Evolutionary conservation across 805 yeast genomes (phyloP).

Genomic region (Ogataea nitratoaversa): DNA sequence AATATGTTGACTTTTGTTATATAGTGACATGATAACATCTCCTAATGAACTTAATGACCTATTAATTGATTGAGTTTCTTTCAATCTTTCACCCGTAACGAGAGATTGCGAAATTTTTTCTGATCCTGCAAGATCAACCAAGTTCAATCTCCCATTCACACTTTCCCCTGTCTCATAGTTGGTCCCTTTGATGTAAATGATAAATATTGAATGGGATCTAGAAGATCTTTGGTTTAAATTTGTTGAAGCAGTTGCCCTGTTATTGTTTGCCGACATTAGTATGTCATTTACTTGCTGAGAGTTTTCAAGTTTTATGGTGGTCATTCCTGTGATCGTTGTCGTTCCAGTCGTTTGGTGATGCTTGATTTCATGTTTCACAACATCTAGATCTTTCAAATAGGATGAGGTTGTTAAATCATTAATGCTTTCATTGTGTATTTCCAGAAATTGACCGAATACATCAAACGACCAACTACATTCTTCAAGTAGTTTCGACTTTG

Average conservation of each 20-base stretch:
- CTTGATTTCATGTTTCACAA: slow-evolving; percentile 58
- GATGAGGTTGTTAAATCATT: slow-evolving; percentile 54
- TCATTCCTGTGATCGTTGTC: slow-evolving; percentile 61
- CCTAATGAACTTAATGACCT: slow-evolving; percentile 84
- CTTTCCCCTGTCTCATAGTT: slow-evolving; percentile 46
- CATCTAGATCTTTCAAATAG: slow-evolving; percentile 17
- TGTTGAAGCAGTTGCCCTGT: slow-evolving; percentile 79
- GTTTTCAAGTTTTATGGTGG: slow-evolving; percentile 38
- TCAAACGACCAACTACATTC: slow-evolving; percentile 60
- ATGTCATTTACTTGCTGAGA: slow-evolving; percentile 46
- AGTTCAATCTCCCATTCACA: slow-evolving; percentile 60
- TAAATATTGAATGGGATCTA: slow-evolving; percentile 84
- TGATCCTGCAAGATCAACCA: slow-evolving; percentile 92
- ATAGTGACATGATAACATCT: slow-evolving; percentile 62
- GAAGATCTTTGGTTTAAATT: slow-evolving; percentile 80
- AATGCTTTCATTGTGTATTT: slow-evolving; percentile 82
- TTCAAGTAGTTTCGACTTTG: slow-evolving; percentile 43
- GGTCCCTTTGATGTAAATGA: slow-evolving; percentile 53
- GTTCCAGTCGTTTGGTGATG: slow-evolving; percentile 54
- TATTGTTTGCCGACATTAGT: slow-evolving; percentile 50
- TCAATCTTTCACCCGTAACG: slow-evolving; percentile 73
- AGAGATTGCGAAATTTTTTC: slow-evolving; percentile 76
- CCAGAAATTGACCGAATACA: slow-evolving; percentile 73
- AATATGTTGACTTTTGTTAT: slow-evolving; percentile 40
- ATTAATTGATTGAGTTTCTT: slow-evolving; percentile 87